Evolutionary conservation across 805 yeast species (phyloP).

Genomic region (Candida incommunis): DNA sequence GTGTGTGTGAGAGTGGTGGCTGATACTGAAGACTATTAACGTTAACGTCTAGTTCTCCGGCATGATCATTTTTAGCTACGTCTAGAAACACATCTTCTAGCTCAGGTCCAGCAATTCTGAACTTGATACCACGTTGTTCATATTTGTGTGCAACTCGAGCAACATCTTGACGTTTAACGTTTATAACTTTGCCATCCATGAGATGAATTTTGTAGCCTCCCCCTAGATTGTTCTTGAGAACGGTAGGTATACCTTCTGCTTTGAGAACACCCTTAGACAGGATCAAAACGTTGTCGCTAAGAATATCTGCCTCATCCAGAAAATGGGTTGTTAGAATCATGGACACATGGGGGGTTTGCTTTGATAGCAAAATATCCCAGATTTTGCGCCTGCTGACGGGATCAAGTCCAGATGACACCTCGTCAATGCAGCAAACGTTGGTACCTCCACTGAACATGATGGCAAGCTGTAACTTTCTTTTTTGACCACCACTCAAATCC

Average conservation of each 20-base stretch:
- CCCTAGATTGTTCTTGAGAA: slow-evolving; percentile 20
- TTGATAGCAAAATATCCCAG: slow-evolving; percentile 21
- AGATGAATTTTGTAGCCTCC: slow-evolving; percentile 18
- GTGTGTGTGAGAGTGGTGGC: slow-evolving; percentile 6
- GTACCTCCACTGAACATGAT: slow-evolving; percentile 23
- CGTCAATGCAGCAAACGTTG: slow-evolving; percentile 23
- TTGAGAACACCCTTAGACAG: slow-evolving; percentile 19
- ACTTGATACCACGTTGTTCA: slow-evolving; percentile 12
- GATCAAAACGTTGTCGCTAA: slow-evolving; percentile 21
- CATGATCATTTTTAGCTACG: slow-evolving; percentile 17
- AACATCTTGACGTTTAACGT: slow-evolving; percentile 12
- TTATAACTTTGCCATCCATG: slow-evolving; percentile 14
- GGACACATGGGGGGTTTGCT: slow-evolving; percentile 15
- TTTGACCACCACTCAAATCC: slow-evolving; percentile 23
- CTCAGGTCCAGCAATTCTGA: slow-evolving; percentile 21
- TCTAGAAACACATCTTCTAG: slow-evolving; percentile 21
- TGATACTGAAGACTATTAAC: slow-evolving; percentile 8
- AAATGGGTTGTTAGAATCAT: slow-evolving; percentile 23
- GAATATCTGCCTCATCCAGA: slow-evolving; percentile 24
- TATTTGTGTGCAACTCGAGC: slow-evolving; percentile 12
- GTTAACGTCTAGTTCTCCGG: slow-evolving; percentile 6
- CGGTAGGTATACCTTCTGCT: slow-evolving; percentile 20
- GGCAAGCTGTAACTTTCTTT: slow-evolving; percentile 23
- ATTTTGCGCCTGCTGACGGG: slow-evolving; percentile 22
- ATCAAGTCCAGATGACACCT: slow-evolving; percentile 25